phyloP scores from a whole-genome alignment of 345 rosid species.

The Eucalyptus polyanthemos region DNA sequence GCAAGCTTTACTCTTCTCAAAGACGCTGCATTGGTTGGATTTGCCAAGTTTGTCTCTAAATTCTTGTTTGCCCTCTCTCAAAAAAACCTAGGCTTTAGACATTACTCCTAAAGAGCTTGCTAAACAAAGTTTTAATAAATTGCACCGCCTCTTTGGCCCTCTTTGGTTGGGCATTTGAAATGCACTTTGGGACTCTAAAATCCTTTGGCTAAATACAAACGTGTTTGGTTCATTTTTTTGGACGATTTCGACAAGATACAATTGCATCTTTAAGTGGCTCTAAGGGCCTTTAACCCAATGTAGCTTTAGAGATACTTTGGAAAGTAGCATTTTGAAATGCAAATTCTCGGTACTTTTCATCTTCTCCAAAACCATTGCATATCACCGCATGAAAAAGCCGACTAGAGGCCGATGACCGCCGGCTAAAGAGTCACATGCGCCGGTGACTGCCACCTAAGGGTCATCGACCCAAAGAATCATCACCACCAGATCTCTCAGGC shows the following conservation, averaged over 20 bases:
- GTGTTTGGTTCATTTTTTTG: no score
- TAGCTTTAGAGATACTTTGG: accelerated
- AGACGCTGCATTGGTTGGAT: neutral
- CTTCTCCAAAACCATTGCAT: no score
- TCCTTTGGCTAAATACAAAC: accelerated
- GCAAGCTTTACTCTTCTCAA: neutral
- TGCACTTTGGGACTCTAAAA: no score
- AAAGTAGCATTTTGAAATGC: accelerated
- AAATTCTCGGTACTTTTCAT: accelerated
- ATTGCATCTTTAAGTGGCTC: no score
- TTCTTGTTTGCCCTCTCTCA: constrained; percentile 76
- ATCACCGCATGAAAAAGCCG: accelerated
- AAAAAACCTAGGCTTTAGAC: constrained; percentile 11
- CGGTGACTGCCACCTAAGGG: accelerated
- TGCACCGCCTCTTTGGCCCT: no score
- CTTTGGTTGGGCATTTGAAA: no score
- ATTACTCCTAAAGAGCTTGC: no score
- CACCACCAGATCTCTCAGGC: accelerated
- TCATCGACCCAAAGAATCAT: accelerated
- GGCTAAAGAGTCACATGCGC: accelerated
- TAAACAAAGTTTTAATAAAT: neutral
- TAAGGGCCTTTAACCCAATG: no score
- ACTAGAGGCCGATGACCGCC: accelerated
- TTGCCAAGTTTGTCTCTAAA: constrained; percentile 44
- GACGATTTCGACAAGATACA: no score